Conservation (phyloP, 2,329 filamentous ascomycete species). For the Trichoderma cornu-damae region DNA sequence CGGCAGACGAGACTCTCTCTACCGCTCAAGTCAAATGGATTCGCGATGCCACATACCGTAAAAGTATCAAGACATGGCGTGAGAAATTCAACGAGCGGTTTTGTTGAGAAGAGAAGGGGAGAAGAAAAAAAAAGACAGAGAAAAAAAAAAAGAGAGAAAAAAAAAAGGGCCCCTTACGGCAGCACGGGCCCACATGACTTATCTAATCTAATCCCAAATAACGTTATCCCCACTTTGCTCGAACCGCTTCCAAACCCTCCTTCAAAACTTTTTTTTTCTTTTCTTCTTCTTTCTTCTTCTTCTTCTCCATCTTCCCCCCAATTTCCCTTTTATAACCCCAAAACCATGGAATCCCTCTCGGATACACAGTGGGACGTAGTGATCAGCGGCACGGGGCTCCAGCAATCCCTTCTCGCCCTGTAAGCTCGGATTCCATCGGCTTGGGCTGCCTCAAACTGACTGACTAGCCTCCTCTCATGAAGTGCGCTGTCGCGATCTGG, state of each 20-base stretch:
- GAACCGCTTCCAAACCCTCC: background rate
- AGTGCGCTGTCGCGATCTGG: constrained; percentile 89
- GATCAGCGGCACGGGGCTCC: constrained; percentile 71
- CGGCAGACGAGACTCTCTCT: constrained; percentile 63
- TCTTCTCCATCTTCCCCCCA: constrained; percentile 21
- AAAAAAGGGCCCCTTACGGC: constrained; percentile 7
- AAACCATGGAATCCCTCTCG: constrained; percentile 65
- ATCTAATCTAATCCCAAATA: constrained; percentile 10
- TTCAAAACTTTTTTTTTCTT: constrained; percentile 1
- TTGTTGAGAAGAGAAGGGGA: constrained; percentile 23
- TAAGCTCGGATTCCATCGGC: constrained; percentile 44
- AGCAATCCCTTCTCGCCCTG: constrained; percentile 76
- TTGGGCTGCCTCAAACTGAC: constrained; percentile 31
- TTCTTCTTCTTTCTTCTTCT: constrained; percentile 22
- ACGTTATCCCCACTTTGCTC: constrained; percentile 25
- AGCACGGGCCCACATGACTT: constrained; percentile 25
- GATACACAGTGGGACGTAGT: constrained; percentile 75
- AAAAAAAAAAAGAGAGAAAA: constrained; percentile 27
- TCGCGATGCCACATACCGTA: constrained; percentile 51
- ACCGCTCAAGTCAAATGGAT: constrained; percentile 51
- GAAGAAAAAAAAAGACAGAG: constrained; percentile 26
- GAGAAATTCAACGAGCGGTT: constrained; percentile 28
- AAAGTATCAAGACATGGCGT: constrained; percentile 29
- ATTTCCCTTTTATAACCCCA: no score
- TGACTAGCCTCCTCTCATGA: constrained; percentile 35